These are phyloP conservation scores for Daldinia concentrica DNA, from an alignment of 495 filamentous ascomycete species.

Conservation along the genomic window DNA sequence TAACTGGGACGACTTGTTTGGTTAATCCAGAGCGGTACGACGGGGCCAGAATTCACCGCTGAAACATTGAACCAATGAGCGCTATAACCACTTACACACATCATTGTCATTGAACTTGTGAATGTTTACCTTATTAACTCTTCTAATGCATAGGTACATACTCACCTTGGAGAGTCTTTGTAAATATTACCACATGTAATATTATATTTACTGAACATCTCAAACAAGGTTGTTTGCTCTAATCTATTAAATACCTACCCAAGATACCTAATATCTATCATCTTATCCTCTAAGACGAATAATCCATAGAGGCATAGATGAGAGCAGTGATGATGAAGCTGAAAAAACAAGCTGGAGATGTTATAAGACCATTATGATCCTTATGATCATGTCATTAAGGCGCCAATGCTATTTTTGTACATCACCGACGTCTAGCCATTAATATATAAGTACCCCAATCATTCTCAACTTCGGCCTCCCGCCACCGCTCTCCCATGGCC, in stretches of 20 bases:
- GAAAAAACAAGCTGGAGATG: neutral
- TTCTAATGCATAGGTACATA: neutral
- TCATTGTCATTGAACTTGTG: neutral
- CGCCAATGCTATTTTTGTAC: neutral
- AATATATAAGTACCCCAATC: conserved; percentile 67
- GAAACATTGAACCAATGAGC: conserved; percentile 3
- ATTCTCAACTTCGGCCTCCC: conserved; percentile 58
- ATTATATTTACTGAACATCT: neutral
- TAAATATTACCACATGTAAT: neutral
- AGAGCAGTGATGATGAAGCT: too few species aligned
- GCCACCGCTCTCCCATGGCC: conserved; percentile 56
- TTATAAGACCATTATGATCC: neutral
- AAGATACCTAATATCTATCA: neutral
- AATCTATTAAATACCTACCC: too few species aligned
- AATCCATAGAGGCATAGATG: too few species aligned
- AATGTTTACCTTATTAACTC: neutral
- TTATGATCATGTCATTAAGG: neutral
- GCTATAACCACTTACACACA: neutral
- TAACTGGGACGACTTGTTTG: conserved; percentile 19
- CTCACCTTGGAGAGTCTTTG: too few species aligned
- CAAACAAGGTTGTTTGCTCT: too few species aligned
- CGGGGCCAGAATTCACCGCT: conserved; percentile 32
- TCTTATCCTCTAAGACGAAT: neutral
- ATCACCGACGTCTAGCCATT: conserved; percentile 59
- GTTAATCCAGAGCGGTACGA: conserved; percentile 20